phyloP scores from a whole-genome alignment of 2,329 filamentous ascomycete genomes.

The Aspergillus sp. region DNA sequence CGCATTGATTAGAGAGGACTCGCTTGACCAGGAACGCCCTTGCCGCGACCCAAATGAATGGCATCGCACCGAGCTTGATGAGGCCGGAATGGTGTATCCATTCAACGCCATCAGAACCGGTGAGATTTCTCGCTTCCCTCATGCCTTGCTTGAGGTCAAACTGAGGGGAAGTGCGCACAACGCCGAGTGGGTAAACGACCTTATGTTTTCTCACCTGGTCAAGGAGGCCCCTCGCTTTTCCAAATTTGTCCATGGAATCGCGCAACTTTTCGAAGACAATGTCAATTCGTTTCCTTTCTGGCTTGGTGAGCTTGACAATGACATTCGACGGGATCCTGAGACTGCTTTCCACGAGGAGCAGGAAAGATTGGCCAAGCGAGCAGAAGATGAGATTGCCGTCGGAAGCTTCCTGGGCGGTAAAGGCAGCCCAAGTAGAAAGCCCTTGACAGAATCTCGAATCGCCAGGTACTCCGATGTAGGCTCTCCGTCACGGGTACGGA shows the following conservation, averaged over 20 bases:
- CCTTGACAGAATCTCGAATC: constrained; percentile 31
- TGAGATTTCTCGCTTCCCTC: constrained; percentile 86
- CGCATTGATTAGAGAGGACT: constrained; percentile 72
- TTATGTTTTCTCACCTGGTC: constrained; percentile 89
- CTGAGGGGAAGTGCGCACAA: constrained; percentile 60
- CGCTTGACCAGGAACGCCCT: constrained; percentile 75
- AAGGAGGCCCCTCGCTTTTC: constrained; percentile 87
- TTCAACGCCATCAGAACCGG: constrained; percentile 84
- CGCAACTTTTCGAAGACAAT: constrained; percentile 87
- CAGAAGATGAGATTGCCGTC: constrained; percentile 82
- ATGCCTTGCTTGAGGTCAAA: constrained; percentile 89
- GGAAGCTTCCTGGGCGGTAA: constrained; percentile 72
- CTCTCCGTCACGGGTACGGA: constrained; percentile 16
- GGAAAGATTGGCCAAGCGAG: constrained; percentile 71
- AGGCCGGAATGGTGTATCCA: constrained; percentile 74
- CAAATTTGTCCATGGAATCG: constrained; percentile 93
- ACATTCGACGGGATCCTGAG: constrained; percentile 91
- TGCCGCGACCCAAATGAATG: constrained; percentile 84
- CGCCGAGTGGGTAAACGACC: constrained; percentile 81
- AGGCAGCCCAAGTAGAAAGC: constrained; percentile 22
- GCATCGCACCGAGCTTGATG: constrained; percentile 89
- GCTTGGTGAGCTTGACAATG: constrained; percentile 84
- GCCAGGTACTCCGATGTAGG: constrained; percentile 20
- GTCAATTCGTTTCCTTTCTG: constrained; percentile 97
- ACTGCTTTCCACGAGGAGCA: constrained; percentile 88